Evolutionary conservation across 257 asterid species (phyloP).

Genomic region (Nicotiana otophora): DNA sequence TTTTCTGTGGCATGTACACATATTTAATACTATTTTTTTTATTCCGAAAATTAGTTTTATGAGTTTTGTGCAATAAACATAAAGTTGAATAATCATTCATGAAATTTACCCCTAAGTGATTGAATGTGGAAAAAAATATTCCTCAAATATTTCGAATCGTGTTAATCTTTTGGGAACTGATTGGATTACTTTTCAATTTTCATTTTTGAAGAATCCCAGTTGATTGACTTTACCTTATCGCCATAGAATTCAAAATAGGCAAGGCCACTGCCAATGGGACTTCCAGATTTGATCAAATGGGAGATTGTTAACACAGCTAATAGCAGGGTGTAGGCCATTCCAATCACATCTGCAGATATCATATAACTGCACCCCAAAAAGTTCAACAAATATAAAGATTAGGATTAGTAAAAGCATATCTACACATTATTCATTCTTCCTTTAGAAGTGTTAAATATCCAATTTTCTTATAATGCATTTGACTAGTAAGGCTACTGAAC

Average conservation of each 20-base stretch:
- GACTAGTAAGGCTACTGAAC: not conserved
- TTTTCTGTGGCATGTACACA: no score
- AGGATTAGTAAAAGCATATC: not conserved
- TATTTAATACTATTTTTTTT: no score
- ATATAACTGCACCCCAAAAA: not conserved
- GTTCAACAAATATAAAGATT: not conserved
- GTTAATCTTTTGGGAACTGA: no score
- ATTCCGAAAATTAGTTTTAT: no score
- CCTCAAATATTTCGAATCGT: no score
- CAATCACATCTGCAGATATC: slow-evolving; percentile 10
- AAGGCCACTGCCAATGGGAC: not conserved
- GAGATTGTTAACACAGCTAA: not conserved
- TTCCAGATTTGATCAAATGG: not conserved
- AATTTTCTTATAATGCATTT: not conserved
- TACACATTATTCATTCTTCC: not conserved
- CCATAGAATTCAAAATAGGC: not conserved
- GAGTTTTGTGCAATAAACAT: no score
- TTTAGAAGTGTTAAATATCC: not conserved
- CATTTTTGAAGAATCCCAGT: no score
- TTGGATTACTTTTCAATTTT: no score
- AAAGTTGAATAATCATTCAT: no score
- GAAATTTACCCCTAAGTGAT: no score
- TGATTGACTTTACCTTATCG: slow-evolving; percentile 2
- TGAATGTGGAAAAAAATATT: no score
- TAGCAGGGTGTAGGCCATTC: not conserved